Evolutionary conservation across 1,284 basidiomycete genomes (phyloP).

Genomic region (Ustilago crameri): DNA sequence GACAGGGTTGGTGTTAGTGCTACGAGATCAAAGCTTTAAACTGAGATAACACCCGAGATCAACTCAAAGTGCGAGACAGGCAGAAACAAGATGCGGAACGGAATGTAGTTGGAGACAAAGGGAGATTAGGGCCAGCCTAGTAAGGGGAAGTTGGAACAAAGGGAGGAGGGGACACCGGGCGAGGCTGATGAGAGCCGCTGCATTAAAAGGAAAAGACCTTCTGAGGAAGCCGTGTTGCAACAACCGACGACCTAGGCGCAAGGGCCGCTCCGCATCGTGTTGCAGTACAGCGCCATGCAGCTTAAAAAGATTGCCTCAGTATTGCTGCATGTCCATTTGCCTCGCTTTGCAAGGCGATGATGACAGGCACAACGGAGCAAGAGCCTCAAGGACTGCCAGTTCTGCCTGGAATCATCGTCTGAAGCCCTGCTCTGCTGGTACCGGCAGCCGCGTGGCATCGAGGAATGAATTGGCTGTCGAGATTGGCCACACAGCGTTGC

Average conservation of each 20-base stretch:
- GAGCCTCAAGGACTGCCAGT: too few relatives aligned
- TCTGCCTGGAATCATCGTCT: too few relatives aligned
- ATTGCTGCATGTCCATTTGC: too few relatives aligned
- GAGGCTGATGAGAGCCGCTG: neutral
- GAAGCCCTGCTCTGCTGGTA: too few relatives aligned
- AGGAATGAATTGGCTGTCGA: too few relatives aligned
- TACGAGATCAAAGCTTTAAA: neutral
- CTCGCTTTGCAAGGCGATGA: too few relatives aligned
- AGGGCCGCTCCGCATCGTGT: too few relatives aligned
- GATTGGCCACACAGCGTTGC: neutral
- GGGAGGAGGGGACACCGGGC: neutral
- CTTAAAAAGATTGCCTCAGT: neutral
- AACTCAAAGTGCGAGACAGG: slow-evolving; percentile 12
- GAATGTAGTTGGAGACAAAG: neutral
- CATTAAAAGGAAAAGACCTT: neutral
- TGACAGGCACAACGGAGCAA: too few relatives aligned
- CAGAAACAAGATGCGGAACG: slow-evolving; percentile 1
- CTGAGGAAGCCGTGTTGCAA: neutral
- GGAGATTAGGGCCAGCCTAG: neutral
- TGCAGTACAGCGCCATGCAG: neutral
- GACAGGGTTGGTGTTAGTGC: slow-evolving; percentile 1
- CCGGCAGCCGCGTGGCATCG: too few relatives aligned
- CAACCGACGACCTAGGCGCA: neutral
- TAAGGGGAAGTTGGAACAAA: neutral
- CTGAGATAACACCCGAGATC: slow-evolving; percentile 17